These are phyloP conservation scores for Eimeria maxima DNA, from an alignment of 169 alveolate species.

Conservation along the genomic window DNA sequence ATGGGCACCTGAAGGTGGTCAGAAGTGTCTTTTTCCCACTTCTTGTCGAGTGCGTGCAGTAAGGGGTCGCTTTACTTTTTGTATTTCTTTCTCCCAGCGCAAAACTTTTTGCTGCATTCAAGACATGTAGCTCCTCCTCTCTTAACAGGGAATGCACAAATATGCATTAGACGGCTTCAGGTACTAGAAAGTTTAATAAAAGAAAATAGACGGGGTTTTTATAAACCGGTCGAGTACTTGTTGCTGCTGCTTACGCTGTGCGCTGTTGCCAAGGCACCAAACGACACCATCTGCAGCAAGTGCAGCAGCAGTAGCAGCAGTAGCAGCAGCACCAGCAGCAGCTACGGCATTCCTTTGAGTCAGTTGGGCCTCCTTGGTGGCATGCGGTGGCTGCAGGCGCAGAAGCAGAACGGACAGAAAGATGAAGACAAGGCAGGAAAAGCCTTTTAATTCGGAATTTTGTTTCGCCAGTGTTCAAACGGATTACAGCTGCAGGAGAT, in stretches of 20 bases:
- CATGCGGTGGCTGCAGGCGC: constrained; percentile 51
- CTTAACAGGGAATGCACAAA: neutral
- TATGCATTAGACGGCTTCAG: neutral
- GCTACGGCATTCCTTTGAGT: neutral
- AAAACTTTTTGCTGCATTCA: neutral
- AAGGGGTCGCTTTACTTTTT: neutral
- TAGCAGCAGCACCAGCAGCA: neutral
- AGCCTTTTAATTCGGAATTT: neutral
- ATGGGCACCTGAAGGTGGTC: neutral
- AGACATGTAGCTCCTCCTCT: neutral
- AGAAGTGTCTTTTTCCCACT: neutral
- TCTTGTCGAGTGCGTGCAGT: neutral
- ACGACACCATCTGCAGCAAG: neutral
- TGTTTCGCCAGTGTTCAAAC: no score
- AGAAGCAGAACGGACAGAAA: neutral
- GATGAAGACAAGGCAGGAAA: neutral
- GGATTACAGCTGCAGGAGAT: no score
- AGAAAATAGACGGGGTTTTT: neutral
- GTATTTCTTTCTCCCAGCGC: neutral
- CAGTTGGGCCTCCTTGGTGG: neutral
- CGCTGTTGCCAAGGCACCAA: neutral
- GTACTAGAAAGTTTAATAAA: neutral
- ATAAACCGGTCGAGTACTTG: neutral
- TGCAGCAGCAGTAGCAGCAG: neutral
- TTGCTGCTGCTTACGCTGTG: neutral